Evolutionary conservation across 768 basidiomycete genomes (phyloP).

Genomic region (Gloeopeniophorella convolvens): DNA sequence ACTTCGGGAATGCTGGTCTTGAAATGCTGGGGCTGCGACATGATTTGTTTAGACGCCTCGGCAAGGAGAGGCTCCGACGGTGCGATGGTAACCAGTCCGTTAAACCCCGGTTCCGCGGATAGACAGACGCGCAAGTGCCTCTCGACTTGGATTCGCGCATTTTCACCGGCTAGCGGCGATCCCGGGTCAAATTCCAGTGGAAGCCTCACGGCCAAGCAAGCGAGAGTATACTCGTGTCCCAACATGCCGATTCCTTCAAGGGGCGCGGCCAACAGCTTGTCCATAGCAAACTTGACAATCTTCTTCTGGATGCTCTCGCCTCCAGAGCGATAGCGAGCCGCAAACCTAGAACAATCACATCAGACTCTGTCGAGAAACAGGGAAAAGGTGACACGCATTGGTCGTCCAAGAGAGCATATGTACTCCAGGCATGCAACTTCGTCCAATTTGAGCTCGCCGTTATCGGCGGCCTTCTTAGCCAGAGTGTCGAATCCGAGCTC

Average conservation of each 20-base stretch:
- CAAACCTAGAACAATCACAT: constrained; percentile 17
- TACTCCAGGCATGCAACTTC: constrained; percentile 18
- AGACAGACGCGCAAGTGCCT: constrained; percentile 29
- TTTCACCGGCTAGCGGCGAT: constrained; percentile 19
- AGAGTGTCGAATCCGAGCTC: constrained; percentile 26
- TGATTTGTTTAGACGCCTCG: too few species aligned
- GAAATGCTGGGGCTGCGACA: constrained; percentile 29
- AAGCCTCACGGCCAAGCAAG: constrained; percentile 22
- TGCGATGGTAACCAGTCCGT: constrained; percentile 22
- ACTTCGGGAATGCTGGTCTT: constrained; percentile 6
- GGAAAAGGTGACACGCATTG: constrained; percentile 19
- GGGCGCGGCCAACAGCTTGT: constrained; percentile 11
- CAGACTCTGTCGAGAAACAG: neutral
- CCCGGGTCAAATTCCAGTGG: constrained; percentile 27
- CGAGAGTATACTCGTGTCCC: neutral
- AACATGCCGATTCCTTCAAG: neutral
- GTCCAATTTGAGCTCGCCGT: constrained; percentile 15
- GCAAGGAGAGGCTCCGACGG: too few species aligned
- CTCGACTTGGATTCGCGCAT: constrained; percentile 31
- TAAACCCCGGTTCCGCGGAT: constrained; percentile 20
- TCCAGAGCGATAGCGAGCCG: constrained; percentile 14
- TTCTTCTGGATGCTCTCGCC: neutral
- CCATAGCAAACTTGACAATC: constrained; percentile 13
- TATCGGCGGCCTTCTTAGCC: constrained; percentile 7
- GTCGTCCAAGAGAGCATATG: constrained; percentile 23